Percentiles rank a stretch among this genome's conserved stretches.
phyloP scores from a whole-genome alignment of 441 rosid genomes.

The Manihot esculenta region DNA sequence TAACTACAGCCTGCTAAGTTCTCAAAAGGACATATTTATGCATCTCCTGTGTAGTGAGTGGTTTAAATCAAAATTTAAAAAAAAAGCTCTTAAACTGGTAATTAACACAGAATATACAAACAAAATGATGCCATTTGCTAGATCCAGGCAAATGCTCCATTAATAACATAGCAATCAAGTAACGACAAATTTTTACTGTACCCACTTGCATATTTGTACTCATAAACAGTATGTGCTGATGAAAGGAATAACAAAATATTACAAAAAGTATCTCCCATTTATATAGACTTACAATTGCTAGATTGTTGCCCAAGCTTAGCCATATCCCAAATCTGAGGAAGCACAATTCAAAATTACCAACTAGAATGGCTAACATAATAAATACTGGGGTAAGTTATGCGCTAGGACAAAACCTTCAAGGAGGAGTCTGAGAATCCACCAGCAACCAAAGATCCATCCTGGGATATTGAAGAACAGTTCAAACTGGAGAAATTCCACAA shows the following conservation, averaged over 20 bases:
- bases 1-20: background rate
- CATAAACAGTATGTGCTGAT: background rate
- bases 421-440: slow-evolving; percentile 99
- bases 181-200: background rate
- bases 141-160: background rate
- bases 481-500: slow-evolving; percentile 38
- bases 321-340: slow-evolving; percentile 88
- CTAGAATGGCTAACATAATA: slow-evolving; percentile 22
- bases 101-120: background rate
- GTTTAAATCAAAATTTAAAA: no score
- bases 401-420: slow-evolving; percentile 56
- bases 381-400: background rate
- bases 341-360: slow-evolving; percentile 33
- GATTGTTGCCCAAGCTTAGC: slow-evolving; percentile 86
- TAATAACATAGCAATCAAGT: background rate
- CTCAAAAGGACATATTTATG: background rate
- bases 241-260: slow-evolving; percentile 6
- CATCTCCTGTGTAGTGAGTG: no score
- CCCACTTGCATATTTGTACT: background rate
- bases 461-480: slow-evolving; percentile 87
- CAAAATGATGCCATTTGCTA: background rate
- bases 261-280: slow-evolving; percentile 6
- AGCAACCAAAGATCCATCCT: slow-evolving; percentile 96
- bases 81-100: background rate
- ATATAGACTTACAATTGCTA: slow-evolving; percentile 46